Conservation (phyloP, 2,329 filamentous ascomycete species). For the Aspergillus pseudonomiae region DNA sequence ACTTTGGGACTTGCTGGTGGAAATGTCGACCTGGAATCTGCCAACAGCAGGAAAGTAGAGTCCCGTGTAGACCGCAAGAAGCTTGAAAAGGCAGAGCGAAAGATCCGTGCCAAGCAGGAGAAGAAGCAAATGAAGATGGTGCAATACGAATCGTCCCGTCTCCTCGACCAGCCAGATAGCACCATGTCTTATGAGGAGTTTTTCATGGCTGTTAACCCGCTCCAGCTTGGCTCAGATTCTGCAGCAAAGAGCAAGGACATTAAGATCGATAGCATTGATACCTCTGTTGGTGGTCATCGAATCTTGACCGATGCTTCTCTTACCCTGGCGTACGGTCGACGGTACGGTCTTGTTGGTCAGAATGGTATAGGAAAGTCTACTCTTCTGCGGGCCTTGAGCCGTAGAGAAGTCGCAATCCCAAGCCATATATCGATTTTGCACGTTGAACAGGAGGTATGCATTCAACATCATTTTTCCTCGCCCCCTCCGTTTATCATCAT, state of each 20-base stretch:
- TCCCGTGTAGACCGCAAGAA: conserved; percentile 98
- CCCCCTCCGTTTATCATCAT: background rate
- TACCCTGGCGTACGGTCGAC: conserved; percentile 86
- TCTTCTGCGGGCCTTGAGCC: conserved; percentile 85
- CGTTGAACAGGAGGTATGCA: conserved; percentile 86
- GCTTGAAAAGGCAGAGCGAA: conserved; percentile 95
- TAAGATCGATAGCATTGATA: conserved; percentile 94
- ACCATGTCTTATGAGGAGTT: conserved; percentile 97
- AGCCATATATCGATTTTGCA: conserved; percentile 98
- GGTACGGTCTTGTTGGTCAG: conserved; percentile 96
- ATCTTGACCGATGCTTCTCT: conserved; percentile 90
- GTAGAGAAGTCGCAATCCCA: conserved; percentile 91
- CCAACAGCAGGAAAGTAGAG: conserved; percentile 90
- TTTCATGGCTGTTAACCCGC: conserved; percentile 98
- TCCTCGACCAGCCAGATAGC: conserved; percentile 80
- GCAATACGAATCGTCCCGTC: conserved; percentile 90
- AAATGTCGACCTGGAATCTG: conserved; percentile 88
- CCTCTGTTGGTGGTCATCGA: conserved; percentile 84
- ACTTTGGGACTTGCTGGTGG: conserved; percentile 85
- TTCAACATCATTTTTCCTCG: conserved; percentile 28
- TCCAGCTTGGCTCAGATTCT: conserved; percentile 75
- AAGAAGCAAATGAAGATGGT: conserved; percentile 99
- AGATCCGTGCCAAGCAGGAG: conserved; percentile 97
- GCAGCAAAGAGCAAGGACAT: conserved; percentile 95
- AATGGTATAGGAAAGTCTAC: conserved; percentile 99